phyloP scores from a whole-genome alignment of 805 yeast genomes.

The Spathaspora arborariae region DNA sequence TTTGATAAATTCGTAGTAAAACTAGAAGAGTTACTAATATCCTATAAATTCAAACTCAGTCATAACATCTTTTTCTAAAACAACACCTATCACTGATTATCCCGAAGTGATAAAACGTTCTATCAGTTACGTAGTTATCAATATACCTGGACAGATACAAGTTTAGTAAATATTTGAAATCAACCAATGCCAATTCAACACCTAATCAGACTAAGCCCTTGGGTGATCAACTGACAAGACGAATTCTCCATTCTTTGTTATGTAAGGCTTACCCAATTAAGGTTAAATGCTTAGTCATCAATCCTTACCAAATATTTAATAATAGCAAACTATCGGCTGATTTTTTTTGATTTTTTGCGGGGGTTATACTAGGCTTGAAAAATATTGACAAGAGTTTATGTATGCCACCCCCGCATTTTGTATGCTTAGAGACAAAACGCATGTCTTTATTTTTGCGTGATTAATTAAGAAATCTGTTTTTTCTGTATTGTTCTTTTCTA shows the following conservation, averaged over 20 bases:
- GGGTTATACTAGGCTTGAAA: not conserved
- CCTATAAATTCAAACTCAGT: too few relatives aligned
- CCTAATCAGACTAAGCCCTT: too few relatives aligned
- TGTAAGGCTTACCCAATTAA: not conserved
- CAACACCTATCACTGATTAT: too few relatives aligned
- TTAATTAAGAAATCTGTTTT: not conserved
- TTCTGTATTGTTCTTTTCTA: not conserved
- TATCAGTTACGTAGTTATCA: too few relatives aligned
- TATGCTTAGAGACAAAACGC: not conserved
- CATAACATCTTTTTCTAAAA: too few relatives aligned
- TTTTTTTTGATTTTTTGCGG: not conserved
- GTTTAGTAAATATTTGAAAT: not conserved
- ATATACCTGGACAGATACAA: not conserved
- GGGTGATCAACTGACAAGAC: not conserved
- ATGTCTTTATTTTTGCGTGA: not conserved
- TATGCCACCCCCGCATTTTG: not conserved
- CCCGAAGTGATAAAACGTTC: too few relatives aligned
- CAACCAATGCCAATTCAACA: not conserved
- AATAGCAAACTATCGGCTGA: not conserved
- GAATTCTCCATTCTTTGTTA: not conserved
- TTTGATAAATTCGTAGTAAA: too few relatives aligned
- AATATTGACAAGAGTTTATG: not conserved
- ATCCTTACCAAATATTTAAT: not conserved
- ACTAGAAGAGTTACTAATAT: too few relatives aligned
- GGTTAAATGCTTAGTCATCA: not conserved